Base-by-base conservation (phyloP, 768 basidiomycete species). In the Tephrocybe rancida region DNA sequence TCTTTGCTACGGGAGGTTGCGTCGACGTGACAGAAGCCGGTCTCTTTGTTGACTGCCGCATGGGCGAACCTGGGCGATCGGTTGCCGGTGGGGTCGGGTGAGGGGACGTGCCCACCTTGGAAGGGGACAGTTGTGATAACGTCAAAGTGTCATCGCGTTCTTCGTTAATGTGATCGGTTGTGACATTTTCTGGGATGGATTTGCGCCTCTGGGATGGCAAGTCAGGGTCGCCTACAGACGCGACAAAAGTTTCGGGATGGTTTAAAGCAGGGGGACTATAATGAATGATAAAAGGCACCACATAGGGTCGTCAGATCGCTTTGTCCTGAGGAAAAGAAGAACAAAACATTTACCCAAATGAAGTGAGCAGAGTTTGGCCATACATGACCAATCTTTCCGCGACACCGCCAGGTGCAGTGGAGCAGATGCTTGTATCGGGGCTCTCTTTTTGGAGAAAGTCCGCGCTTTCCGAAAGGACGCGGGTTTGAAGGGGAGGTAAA, bases 91-190 rank as follows among this genome's bases (percentile, higher is more conserved):
- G 49, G 38, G 49, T 22, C 14, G 57, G 58, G 13, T 35, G 43
- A 16, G 16, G 35, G 38, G 55, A 25, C 46, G 56, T 34, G 35
- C 48, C 53, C 44, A 22, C 32, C 44, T 70, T 72, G 49, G 52
- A 63, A 55, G 81, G 80, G 5, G 83, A 84, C 59, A 83, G 68
- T 61, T 83, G 79, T 35, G 81, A 82, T 56, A 81, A 41, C 43
- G 78, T 79, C 35, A 83, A 62, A 27, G 68, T 69, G 38, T 47
- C 48, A 53, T 61, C 52, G 44, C 50, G 44, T 34, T 43, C 26
- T 27, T 30, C 42, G 30, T 21, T 29, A 9, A 50, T 49, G 44
- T 62, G 50, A 27, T 45, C 29, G 24, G 39, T 24, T n/a, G 44
- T 50, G 38, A 52, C 37, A 39, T 45, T 25, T 32, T 55, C 53